Evolutionary conservation across 352 stramenopile genomes (phyloP), one percentile per base, ranked within the genome.

Genomic region (Pythium biforme): DNA sequence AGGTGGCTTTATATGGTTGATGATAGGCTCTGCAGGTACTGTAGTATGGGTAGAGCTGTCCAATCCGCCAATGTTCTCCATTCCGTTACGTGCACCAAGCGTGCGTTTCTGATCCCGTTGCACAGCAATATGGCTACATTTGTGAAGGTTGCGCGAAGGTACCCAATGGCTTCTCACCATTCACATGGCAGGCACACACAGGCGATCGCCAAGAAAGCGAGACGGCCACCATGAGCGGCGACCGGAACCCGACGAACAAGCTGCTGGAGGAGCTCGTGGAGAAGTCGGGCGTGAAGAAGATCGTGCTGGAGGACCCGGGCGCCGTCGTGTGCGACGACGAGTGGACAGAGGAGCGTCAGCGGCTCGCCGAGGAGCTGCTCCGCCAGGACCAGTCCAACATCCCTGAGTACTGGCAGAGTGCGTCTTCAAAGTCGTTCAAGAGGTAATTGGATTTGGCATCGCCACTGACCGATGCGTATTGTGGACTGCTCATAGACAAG

Each of bases 331-430:
- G 79, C 51, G 84, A 94, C 41, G 86, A 95, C 48, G 81, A 84
- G 72, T 95, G 86, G 86, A 94, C 83, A 8, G 69, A 84, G 49
- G 82, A 95, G 69, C 86, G 86, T 41, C 81, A 91, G 72, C 70
- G 62, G 23, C 74, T 94, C 46, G 86, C 86, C 27, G 69, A 74
- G 39, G 77, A 88, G 66, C 81, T 83, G 33, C 57, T 95, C 55
- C 70, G 51, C 39, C 79, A 87, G 70, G 86, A 95, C 79, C 83
- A 74, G 66, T 91, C 83, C n/a, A 74, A 68, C 33, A 92, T 95
- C 59, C 75, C 84, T 22, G 62, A 74, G 41, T 95, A 89, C 72
- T 95, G 86, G 86, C 80, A 94, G 69, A 74, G 74, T 92, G 29
- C 29, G 72, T 69, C n/a, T n/a, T n/a, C n/a, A n/a, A n/a, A n/a